A percentile compares a stretch with the other conserved stretches of the same genome.
These are phyloP conservation scores for Cucurbita argyrosperma DNA, from an alignment of 306 rosid species.

Conservation along the genomic window DNA sequence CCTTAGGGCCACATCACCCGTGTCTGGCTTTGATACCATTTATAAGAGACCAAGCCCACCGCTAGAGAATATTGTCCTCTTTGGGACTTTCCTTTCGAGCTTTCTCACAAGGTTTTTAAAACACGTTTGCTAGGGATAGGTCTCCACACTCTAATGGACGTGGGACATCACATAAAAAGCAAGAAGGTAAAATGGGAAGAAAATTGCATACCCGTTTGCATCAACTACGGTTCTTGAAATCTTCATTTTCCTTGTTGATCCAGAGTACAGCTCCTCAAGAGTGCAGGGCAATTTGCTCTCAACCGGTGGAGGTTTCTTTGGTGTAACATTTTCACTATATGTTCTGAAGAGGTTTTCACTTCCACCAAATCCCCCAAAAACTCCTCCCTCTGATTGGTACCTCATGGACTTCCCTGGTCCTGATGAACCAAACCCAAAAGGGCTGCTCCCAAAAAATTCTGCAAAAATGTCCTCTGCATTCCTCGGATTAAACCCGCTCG, in stretches of 20 bases:
- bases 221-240: conserved; percentile 59
- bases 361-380: conserved; percentile 48
- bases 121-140: too few species aligned
- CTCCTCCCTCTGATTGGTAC: conserved; percentile 46
- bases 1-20: too few species aligned
- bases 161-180: too few species aligned
- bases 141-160: too few species aligned
- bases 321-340: conserved; percentile 31
- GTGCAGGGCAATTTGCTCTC: conserved; percentile 76
- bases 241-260: conserved; percentile 96
- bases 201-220: conserved; percentile 39
- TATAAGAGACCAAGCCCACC: too few species aligned
- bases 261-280: conserved; percentile 71
- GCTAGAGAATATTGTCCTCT: too few species aligned
- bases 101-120: too few species aligned
- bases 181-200: background rate
- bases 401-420: conserved; percentile 66
- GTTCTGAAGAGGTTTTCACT: conserved; percentile 37
- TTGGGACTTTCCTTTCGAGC: too few species aligned
- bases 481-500: conserved; percentile 68
- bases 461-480: conserved; percentile 94
- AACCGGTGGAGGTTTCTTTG: conserved; percentile 69
- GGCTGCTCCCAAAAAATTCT: conserved; percentile 90
- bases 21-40: too few species aligned
- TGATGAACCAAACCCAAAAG: conserved; percentile 71